These are phyloP conservation scores for Hordeum marinum DNA, from an alignment of 176 grass and related monocot species.

Conservation along the genomic window DNA sequence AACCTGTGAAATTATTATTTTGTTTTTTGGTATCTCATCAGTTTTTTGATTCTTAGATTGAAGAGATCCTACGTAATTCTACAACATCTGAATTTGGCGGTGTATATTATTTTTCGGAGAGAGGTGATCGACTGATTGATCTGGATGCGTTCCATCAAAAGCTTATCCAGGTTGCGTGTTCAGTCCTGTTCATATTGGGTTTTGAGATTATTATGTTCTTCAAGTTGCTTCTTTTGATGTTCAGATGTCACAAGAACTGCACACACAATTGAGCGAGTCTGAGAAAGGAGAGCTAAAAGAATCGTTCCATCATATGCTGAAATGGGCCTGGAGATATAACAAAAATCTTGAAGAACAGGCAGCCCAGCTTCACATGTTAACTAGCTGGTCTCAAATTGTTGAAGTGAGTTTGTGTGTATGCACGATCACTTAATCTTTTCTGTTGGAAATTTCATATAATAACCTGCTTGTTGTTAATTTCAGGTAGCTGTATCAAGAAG, in stretches of 20 bases:
- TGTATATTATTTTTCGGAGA: conserved; percentile 91
- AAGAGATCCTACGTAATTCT: conserved; percentile 63
- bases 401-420: conserved; percentile 56
- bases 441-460: background rate
- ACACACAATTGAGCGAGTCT: conserved; percentile 45
- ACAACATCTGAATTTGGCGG: conserved; percentile 70
- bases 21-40: conserved; percentile 8
- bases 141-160: conserved; percentile 78
- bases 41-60: conserved; percentile 49
- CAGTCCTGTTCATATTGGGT: background rate
- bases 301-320: conserved; percentile 78
- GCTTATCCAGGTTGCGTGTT: conserved; percentile 67
- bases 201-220: conserved; percentile 1
- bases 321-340: conserved; percentile 94
- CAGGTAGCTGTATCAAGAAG: conserved; percentile 94
- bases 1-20: background rate
- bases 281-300: conserved; percentile 77
- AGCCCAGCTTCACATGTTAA: conserved; percentile 94
- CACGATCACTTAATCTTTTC: conserved; percentile 16
- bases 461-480: background rate
- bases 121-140: conserved; percentile 88
- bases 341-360: conserved; percentile 97
- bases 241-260: conserved; percentile 59
- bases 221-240: conserved; percentile 14
- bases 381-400: conserved; percentile 94